Evolutionary conservation across 306 rosid species (phyloP).

Genomic region (Casuarina glauca): DNA sequence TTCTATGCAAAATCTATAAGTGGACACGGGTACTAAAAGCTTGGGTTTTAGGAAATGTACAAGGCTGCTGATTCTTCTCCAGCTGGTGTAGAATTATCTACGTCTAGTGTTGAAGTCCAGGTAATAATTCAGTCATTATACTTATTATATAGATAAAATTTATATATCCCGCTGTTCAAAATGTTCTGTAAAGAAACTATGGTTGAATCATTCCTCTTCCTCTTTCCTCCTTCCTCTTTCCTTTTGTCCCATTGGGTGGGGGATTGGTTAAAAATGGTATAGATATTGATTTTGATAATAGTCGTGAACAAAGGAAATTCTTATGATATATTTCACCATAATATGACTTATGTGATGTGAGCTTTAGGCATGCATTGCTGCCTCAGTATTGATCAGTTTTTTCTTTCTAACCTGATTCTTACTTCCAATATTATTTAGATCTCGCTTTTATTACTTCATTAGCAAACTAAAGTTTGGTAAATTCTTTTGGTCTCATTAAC

Average conservation of each 20-base stretch:
- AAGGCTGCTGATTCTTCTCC: slow-evolving; percentile 4
- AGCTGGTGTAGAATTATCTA: neutral
- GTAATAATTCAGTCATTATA: slow-evolving; percentile 4
- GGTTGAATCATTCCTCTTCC: neutral
- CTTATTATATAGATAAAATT: neutral
- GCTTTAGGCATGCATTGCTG: neutral
- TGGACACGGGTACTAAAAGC: slow-evolving; percentile 22
- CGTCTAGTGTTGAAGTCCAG: slow-evolving; percentile 8
- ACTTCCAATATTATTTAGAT: slow-evolving; percentile 5
- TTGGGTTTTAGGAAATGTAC: slow-evolving; percentile 8
- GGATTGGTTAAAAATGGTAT: neutral
- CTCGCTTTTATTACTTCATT: slow-evolving; percentile 1
- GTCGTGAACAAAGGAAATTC: neutral
- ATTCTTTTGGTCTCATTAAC: slow-evolving; percentile 19
- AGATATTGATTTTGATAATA: neutral
- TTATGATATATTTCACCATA: neutral
- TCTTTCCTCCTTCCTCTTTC: neutral
- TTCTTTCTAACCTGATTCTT: neutral
- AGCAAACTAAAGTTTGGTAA: slow-evolving; percentile 7
- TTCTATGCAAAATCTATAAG: neutral
- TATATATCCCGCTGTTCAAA: neutral
- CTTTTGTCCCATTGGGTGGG: neutral
- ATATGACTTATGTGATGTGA: neutral
- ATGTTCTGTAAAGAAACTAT: neutral
- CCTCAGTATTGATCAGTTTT: neutral